Percentiles rank a stretch among this genome's conserved stretches.
Conservation (phyloP, 1,139 yeast species). For the Nadsonia commutata region DNA sequence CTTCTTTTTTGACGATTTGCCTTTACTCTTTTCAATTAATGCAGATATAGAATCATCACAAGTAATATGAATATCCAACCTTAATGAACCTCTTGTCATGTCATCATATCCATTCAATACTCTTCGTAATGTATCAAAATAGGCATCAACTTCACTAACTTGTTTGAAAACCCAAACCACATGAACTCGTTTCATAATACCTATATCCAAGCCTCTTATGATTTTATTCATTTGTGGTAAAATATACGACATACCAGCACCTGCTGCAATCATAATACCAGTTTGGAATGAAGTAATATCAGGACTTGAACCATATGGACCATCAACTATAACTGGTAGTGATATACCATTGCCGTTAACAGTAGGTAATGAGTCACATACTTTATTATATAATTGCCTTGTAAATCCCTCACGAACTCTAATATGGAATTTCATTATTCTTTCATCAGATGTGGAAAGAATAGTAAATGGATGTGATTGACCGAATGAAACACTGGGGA, state of each 20-base stretch:
- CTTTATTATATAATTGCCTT: slow-evolving; percentile 2
- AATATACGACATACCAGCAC: slow-evolving; percentile 10
- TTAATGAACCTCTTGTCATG: background rate
- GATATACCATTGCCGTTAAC: background rate
- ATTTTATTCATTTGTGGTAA: slow-evolving; percentile 10
- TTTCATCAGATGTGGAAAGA: slow-evolving; percentile 7
- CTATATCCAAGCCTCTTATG: slow-evolving; percentile 3
- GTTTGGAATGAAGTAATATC: slow-evolving; percentile 10
- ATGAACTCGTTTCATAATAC: slow-evolving; percentile 2
- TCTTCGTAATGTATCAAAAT: slow-evolving; percentile 1
- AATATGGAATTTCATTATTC: slow-evolving; percentile 6
- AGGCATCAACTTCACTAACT: slow-evolving; percentile 3
- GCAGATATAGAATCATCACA: too few species aligned
- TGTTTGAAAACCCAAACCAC: slow-evolving; percentile 5
- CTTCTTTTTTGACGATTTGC: too few species aligned
- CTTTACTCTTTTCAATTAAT: too few species aligned
- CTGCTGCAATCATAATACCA: slow-evolving; percentile 9
- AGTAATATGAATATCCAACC: slow-evolving; percentile 4
- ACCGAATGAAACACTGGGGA: slow-evolving; percentile 8
- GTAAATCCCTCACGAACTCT: slow-evolving; percentile 9
- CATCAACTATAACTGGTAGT: slow-evolving; percentile 9
- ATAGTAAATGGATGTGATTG: slow-evolving; percentile 11
- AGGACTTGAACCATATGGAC: slow-evolving; percentile 9
- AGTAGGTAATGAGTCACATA: slow-evolving; percentile 1
- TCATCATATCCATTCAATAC: background rate